Conservation (phyloP, 495 filamentous ascomycete genomes). For the Penicillium cosmopolitanum region DNA sequence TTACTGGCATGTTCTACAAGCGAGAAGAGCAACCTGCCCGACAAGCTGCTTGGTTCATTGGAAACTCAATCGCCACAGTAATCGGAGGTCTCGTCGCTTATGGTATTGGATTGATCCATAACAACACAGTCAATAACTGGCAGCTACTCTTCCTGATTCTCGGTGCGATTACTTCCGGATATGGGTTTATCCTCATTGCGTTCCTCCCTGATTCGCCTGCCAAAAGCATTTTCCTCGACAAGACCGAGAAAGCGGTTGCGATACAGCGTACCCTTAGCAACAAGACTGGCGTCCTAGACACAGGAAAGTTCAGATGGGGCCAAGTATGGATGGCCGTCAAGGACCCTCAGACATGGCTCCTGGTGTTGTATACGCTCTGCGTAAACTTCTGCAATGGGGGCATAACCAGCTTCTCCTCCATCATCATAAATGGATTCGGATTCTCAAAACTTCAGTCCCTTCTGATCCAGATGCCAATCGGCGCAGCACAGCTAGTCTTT, state of each 20-base stretch:
- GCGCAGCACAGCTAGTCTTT: conserved; percentile 43
- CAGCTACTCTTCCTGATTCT: conserved; percentile 45
- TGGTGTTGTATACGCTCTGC: conserved; percentile 42
- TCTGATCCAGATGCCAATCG: conserved; percentile 40
- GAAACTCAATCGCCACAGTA: conserved; percentile 54
- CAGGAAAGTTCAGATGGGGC: conserved; percentile 59
- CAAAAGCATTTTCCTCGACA: conserved; percentile 45
- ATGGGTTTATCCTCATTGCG: conserved; percentile 42
- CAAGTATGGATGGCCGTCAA: conserved; percentile 55
- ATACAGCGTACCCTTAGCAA: conserved; percentile 62
- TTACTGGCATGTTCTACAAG: conserved; percentile 62
- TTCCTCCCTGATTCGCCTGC: conserved; percentile 55
- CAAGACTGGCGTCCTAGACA: conserved; percentile 60
- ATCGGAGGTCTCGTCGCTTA: conserved; percentile 50
- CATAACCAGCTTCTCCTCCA: conserved; percentile 47
- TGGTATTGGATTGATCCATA: conserved; percentile 44
- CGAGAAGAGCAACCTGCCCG: conserved; percentile 56
- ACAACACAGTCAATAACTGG: conserved; percentile 29
- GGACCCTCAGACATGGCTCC: conserved; percentile 55
- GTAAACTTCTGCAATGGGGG: conserved; percentile 52
- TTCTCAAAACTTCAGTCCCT: conserved; percentile 41
- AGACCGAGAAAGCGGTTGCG: conserved; percentile 53
- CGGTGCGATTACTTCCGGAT: conserved; percentile 39
- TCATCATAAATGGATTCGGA: conserved; percentile 47
- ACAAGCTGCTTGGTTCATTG: conserved; percentile 56